Evolutionary conservation across 2,329 filamentous ascomycete species (phyloP).

Genomic region (Xylaria arbuscula): DNA sequence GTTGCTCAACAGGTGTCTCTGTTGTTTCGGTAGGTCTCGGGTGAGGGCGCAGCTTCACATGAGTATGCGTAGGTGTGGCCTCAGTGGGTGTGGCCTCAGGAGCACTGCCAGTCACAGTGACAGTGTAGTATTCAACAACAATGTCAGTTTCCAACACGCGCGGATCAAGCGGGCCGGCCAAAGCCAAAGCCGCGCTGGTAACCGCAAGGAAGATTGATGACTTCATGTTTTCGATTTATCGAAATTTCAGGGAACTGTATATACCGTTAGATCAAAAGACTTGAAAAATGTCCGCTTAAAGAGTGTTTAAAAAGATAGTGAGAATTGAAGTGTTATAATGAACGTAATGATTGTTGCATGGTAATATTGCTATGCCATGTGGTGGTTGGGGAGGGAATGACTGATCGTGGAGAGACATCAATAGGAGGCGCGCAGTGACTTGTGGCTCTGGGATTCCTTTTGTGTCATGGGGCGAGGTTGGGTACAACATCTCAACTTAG

Average conservation of each 20-base stretch:
- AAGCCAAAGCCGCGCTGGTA: slow-evolving; percentile 50
- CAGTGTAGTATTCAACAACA: slow-evolving; percentile 48
- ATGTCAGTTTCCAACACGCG: slow-evolving; percentile 50
- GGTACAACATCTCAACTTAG: not conserved
- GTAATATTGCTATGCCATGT: slow-evolving; percentile 1
- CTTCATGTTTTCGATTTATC: slow-evolving; percentile 53
- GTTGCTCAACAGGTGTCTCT: slow-evolving; percentile 31
- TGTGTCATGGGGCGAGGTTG: slow-evolving; percentile 14
- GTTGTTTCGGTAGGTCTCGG: slow-evolving; percentile 33
- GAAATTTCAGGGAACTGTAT: slow-evolving; percentile 32
- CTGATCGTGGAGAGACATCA: not conserved
- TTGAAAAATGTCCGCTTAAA: not conserved
- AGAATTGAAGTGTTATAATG: slow-evolving; percentile 32
- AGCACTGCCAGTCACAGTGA: slow-evolving; percentile 52
- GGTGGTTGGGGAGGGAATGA: slow-evolving; percentile 1
- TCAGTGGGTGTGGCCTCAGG: slow-evolving; percentile 10
- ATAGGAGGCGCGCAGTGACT: slow-evolving; percentile 10
- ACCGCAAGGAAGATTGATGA: slow-evolving; percentile 52
- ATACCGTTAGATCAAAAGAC: slow-evolving; percentile 20
- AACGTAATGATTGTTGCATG: slow-evolving; percentile 33
- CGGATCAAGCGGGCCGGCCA: slow-evolving; percentile 51
- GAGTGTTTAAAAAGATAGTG: slow-evolving; percentile 18
- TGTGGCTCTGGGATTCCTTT: slow-evolving; percentile 23
- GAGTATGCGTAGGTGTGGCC: slow-evolving; percentile 29
- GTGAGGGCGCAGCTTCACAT: slow-evolving; percentile 21